Evolutionary conservation across 2,329 filamentous ascomycete genomes (phyloP), one percentile per base, ranked within the genome.

Genomic region (Ambrosiella xylebori): DNA sequence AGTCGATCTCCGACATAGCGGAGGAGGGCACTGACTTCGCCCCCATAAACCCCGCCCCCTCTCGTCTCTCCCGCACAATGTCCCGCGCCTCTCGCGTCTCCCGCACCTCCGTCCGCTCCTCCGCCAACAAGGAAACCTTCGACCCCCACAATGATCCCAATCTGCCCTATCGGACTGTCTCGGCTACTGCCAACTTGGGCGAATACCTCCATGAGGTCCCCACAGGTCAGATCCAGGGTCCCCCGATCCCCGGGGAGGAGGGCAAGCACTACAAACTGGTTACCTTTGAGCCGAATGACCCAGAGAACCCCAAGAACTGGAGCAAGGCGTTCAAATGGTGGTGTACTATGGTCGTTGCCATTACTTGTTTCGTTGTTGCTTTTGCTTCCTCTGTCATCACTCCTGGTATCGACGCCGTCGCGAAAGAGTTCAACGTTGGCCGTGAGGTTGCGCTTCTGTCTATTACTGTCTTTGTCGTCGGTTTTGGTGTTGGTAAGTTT

Each of bases 221-320:
- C 4, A 65, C 68, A 0, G 85, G 85, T n/a, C 73, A 79, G 57
- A 85, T 88, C 62, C 73, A 79, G 27, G 72, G 71, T 0, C 71
- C 70, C 0, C 52, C 64, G 0, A 57, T 61, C 36, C 52, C 58
- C 19, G 55, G 56, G 38, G 51, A 54, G 15, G 62, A 64, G 17
- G 54, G 64, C 15, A 57, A 56, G n/a, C 66, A 65, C 11, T 77
- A 77, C 67, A 71, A 71, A 63, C 80, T 85, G 2, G 78, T 83
- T 53, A 73, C 73, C 0, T 95, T 93, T 66, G 78, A 75, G 3
- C 76, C 82, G 2, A 72, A 81, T 60, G 87, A 93, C 66, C 78
- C 80, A 0, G 85, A 83, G 62, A 91, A 91, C 65, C 87, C 88
- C 0, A 91, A 91, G 75, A 93, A 91, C 69, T 93, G 86, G 86